Conservation (phyloP, 1,284 basidiomycete genomes). For the Fomitopsis palustris region DNA sequence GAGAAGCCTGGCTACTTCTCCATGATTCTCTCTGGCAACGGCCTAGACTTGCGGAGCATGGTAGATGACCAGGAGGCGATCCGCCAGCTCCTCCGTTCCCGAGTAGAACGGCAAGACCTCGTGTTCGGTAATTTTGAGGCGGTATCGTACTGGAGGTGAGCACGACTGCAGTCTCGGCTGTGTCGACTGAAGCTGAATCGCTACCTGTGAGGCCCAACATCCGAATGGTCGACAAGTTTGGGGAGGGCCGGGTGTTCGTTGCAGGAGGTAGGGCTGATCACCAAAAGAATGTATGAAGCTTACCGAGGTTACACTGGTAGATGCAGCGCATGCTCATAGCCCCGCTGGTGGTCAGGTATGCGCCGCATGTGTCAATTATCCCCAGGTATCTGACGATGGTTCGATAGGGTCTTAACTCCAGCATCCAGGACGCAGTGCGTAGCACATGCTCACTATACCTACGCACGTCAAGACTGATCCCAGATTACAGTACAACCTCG, state of each 20-base stretch:
- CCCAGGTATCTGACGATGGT: background rate
- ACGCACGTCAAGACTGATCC: too few relatives aligned
- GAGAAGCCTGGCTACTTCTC: constrained; percentile 1
- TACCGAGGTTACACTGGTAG: background rate
- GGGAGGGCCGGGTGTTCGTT: constrained; percentile 31
- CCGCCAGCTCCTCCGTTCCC: background rate
- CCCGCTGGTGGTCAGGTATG: constrained; percentile 25
- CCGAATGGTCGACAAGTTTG: constrained; percentile 34
- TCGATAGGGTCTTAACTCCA: constrained; percentile 6
- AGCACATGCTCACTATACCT: too few relatives aligned
- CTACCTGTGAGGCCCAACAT: constrained; percentile 33
- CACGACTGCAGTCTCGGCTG: background rate
- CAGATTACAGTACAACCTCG: constrained; percentile 24
- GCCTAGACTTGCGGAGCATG: background rate
- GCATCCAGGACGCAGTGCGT: constrained; percentile 7
- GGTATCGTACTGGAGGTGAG: constrained; percentile 9
- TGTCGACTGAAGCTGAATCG: too few relatives aligned
- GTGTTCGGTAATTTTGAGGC: constrained; percentile 6
- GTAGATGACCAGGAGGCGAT: background rate
- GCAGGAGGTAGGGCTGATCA: constrained; percentile 21
- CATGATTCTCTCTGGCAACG: background rate
- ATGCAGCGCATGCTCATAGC: constrained; percentile 25
- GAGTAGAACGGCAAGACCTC: constrained; percentile 7
- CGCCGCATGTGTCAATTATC: constrained; percentile 4
- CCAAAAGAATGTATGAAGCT: background rate